A percentile compares a stretch with the other conserved stretches of the same genome.
These are phyloP conservation scores for Solanum acaule DNA, from an alignment of 257 asterid genomes.

Conservation along the genomic window DNA sequence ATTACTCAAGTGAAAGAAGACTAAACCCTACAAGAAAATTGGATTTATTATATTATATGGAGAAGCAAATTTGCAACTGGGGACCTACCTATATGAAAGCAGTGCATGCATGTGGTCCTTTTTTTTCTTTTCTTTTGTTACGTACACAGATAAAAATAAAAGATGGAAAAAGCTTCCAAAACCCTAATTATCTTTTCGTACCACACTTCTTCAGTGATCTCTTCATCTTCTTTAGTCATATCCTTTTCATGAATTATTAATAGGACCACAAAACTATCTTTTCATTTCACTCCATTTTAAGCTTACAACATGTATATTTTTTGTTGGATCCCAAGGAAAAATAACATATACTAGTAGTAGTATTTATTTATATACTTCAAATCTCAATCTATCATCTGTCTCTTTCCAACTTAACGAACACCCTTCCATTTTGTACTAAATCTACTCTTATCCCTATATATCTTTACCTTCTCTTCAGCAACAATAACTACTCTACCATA, in stretches of 20 bases:
- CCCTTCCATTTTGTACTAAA: background rate
- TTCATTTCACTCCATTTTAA: conserved; percentile 4
- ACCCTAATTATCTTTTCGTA: conserved; percentile 20
- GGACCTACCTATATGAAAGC: conserved; percentile 15
- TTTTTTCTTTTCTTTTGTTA: background rate
- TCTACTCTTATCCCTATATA: background rate
- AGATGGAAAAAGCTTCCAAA: conserved; percentile 8
- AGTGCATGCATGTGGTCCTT: conserved; percentile 31
- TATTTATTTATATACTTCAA: background rate
- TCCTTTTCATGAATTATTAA: conserved; percentile 2
- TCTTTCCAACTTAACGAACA: conserved; percentile 11
- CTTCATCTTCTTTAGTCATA: conserved; percentile 15
- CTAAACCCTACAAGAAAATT: background rate
- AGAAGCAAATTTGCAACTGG: background rate
- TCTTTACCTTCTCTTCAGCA: background rate
- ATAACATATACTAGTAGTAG: conserved; percentile 6
- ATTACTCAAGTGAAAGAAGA: background rate
- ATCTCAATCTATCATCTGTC: conserved; percentile 12
- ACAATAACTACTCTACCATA: background rate
- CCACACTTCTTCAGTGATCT: conserved; percentile 2
- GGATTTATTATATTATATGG: background rate
- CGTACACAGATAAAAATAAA: background rate
- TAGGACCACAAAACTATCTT: conserved; percentile 50
- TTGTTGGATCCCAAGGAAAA: conserved; percentile 37
- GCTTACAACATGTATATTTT: background rate